Evolutionary conservation across 2,329 filamentous ascomycete species (phyloP).

Genomic region (Coniochaeta sp.): DNA sequence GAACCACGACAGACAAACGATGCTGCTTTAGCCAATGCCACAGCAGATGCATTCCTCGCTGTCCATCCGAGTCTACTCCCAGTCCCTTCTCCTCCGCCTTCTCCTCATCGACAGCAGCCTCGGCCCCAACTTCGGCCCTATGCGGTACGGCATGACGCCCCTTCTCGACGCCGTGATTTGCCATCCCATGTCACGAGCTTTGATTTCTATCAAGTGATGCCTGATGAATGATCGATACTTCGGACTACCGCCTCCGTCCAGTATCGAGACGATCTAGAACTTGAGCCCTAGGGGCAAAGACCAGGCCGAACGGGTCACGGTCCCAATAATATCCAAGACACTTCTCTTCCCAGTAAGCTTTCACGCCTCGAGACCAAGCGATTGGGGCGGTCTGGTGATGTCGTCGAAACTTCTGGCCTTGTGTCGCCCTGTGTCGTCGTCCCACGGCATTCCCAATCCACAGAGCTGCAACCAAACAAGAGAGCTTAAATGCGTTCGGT

Average conservation of each 20-base stretch:
- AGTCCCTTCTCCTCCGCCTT: neutral
- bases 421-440: neutral
- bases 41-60: neutral
- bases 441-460: neutral
- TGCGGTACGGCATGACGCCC: neutral
- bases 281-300: neutral
- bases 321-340: no score
- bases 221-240: no score
- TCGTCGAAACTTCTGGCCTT: neutral
- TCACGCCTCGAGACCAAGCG: neutral
- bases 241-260: no score
- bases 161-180: neutral
- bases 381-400: slow-evolving; percentile 2
- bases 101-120: neutral
- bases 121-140: neutral
- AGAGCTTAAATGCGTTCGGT: neutral
- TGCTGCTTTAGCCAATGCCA: neutral
- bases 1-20: neutral
- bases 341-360: neutral
- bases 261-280: neutral
- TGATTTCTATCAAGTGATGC: neutral
- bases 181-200: neutral
- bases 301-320: neutral
- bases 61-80: neutral
- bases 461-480: neutral